Base-by-base conservation (phyloP, 75 land plant species). In the Selaginella moellendorffii region DNA sequence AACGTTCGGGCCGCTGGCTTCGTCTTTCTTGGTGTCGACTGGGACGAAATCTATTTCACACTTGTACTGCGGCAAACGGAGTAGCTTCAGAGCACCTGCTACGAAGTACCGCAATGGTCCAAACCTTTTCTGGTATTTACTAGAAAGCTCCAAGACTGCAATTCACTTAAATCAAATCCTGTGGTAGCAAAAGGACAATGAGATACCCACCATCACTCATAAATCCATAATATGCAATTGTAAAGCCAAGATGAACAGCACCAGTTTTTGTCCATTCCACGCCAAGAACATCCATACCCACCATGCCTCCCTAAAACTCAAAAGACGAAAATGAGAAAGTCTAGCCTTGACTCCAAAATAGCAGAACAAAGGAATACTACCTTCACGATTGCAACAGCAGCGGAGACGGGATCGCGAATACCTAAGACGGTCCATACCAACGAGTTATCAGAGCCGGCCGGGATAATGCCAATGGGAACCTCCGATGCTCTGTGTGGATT, bases 401-500 rank as follows among this genome's bases (percentile, higher is more conserved):
- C 97, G 68, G 85, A 81, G 31, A 82, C 53, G 18, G 97, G 92
- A 76, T 90, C 97, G 54, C 82, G 78, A 42, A 90, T 78, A n/a
- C 97, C 97, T 24, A 90, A 65, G 61, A 90, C 83, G 54, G 92
- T 86, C 97, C 97, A 90, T 46, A 84, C 82, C 61, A 90, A 80
- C 10, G 97, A 90, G 73, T 90, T 90, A 65, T 90, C 97, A 61
- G 97, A 90, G 27, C 97, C 97, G 26, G 97, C 97, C 61, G 97
- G 97, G 59, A 90, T 86, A 28, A 90, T 80, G 19, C 97, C 97
- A 65, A 90, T 84, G 30, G 97, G 97, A 28, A 90, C 71, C 20
- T 80, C 74, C 64, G 76, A 81, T 27, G 85, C 93, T 65, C 82
- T 83, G 31, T 86, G 84, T 46, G 83, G 85, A 72, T 90, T 76